Evolutionary conservation across 2,329 filamentous ascomycete genomes (phyloP).

Genomic region (Blastomyces emzantsi): DNA sequence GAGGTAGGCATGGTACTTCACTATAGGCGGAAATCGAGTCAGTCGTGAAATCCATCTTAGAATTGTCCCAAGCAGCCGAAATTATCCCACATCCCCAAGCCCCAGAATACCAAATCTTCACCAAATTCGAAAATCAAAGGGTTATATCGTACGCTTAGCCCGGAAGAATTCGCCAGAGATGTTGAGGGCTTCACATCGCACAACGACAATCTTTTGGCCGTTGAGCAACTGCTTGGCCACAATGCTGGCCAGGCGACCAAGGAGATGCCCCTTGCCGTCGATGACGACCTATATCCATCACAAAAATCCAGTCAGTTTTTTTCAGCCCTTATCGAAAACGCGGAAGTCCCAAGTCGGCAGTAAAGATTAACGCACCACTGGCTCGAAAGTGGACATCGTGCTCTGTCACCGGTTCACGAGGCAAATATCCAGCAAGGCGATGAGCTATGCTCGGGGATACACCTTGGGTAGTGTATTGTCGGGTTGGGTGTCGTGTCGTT

Average conservation of each 20-base stretch:
- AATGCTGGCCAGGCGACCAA: slow-evolving; percentile 95
- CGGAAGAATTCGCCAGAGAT: slow-evolving; percentile 99
- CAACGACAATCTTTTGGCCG: slow-evolving; percentile 98
- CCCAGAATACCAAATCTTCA: slow-evolving; percentile 14
- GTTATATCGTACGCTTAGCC: slow-evolving; percentile 84
- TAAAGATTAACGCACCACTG: slow-evolving; percentile 47
- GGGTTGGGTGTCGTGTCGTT: slow-evolving; percentile 35
- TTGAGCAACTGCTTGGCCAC: slow-evolving; percentile 98
- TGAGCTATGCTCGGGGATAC: slow-evolving; percentile 35
- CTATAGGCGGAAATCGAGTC: slow-evolving; percentile 49
- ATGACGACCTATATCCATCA: slow-evolving; percentile 74
- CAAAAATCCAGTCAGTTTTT: slow-evolving; percentile 26
- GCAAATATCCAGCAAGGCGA: slow-evolving; percentile 34
- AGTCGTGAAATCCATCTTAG: slow-evolving; percentile 29
- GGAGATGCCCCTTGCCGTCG: slow-evolving; percentile 99
- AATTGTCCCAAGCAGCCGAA: slow-evolving; percentile 6
- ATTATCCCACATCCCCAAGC: slow-evolving; percentile 9
- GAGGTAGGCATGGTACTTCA: slow-evolving; percentile 99
- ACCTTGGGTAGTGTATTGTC: slow-evolving; percentile 38
- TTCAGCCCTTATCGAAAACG: slow-evolving; percentile 11
- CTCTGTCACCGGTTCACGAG: slow-evolving; percentile 35
- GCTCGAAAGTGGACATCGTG: slow-evolving; percentile 59
- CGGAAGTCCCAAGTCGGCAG: slow-evolving; percentile 12
- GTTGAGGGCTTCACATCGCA: slow-evolving; percentile 98
- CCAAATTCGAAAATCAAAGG: slow-evolving; percentile 16